These are phyloP conservation scores for Lactarius evosmus DNA, from an alignment of 768 basidiomycete species.

Conservation along the genomic window DNA sequence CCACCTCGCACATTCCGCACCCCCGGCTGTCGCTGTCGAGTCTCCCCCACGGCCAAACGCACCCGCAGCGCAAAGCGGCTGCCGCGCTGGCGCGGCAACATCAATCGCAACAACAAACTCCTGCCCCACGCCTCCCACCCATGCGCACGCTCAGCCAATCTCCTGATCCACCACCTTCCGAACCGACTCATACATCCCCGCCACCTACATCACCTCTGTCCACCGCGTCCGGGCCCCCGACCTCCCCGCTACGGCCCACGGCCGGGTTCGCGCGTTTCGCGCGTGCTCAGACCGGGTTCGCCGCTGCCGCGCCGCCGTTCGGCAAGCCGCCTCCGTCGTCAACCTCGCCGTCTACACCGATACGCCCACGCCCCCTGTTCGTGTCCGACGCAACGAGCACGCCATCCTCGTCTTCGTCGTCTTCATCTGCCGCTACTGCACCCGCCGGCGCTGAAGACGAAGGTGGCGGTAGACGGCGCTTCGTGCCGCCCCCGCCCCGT, in stretches of 20 bases:
- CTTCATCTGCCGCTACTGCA: neutral
- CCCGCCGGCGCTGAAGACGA: neutral
- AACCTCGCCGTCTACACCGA: neutral
- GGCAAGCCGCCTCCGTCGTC: neutral
- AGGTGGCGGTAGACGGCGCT: neutral
- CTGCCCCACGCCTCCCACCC: conserved; percentile 14
- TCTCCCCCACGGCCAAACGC: neutral
- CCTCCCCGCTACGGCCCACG: neutral
- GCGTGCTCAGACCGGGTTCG: neutral
- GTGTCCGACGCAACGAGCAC: neutral
- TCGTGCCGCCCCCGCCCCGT: conserved; percentile 16
- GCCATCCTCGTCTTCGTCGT: neutral
- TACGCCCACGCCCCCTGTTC: conserved; percentile 6
- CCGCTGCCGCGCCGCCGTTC: neutral
- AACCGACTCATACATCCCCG: neutral
- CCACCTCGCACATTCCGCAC: neutral
- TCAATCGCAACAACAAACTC: neutral
- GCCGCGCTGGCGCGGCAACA: conserved; percentile 2
- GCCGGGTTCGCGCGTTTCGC: conserved; percentile 16
- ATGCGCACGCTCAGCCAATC: conserved; percentile 21
- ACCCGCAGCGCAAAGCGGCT: neutral
- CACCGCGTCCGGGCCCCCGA: neutral
- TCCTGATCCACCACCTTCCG: neutral
- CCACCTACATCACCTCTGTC: neutral
- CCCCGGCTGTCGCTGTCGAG: neutral